Evolutionary conservation across 1,284 basidiomycete genomes (phyloP), one percentile per base, ranked within the genome.

Genomic region (Boletus albobrunnescens): DNA sequence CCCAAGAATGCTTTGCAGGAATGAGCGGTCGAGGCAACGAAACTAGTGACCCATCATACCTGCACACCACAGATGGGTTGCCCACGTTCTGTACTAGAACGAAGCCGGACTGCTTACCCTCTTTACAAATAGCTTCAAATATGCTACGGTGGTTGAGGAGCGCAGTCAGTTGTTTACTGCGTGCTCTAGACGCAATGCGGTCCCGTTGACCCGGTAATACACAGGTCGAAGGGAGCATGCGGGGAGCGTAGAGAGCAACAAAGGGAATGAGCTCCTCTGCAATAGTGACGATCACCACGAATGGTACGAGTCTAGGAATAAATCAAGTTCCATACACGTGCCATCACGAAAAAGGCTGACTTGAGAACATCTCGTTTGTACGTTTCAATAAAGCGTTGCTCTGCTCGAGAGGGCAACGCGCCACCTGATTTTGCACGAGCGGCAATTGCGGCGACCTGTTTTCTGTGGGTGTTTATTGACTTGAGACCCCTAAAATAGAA

Each of bases 221-320:
- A 60, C 90, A 92, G 3, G 91, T 93, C 4, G 89, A 92, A 1
- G 91, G 91, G 26, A 94, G 79, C 69, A 92, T 77, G 59, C 78
- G 81, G 2, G 91, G 91, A n/a, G 81, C 84, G 63, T 90, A 94
- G 53, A 94, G 79, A 24, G 90, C 90, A 50, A 92, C 79, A 50
- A 94, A 74, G 10, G 91, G 91, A 49, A 94, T 79, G 36, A 89
- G 67, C 65, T 94, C 91, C 64, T 94, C 91, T 4, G 90, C 69
- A 17, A 91, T 69, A 24, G 90, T 64, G 33, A 91, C 74, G 48
- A 91, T 83, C 54, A 89, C 60, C 11, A 91, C 60, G 69, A 94
- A 94, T 0, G 91, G 88, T 1, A 91, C 72, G 36, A 94, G 75
- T 69, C 90, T 92, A 41, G 41, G 36, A 41, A 16, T 0, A 17